These are phyloP conservation scores for Candida montana DNA, from an alignment of 805 yeast species.

Conservation along the genomic window DNA sequence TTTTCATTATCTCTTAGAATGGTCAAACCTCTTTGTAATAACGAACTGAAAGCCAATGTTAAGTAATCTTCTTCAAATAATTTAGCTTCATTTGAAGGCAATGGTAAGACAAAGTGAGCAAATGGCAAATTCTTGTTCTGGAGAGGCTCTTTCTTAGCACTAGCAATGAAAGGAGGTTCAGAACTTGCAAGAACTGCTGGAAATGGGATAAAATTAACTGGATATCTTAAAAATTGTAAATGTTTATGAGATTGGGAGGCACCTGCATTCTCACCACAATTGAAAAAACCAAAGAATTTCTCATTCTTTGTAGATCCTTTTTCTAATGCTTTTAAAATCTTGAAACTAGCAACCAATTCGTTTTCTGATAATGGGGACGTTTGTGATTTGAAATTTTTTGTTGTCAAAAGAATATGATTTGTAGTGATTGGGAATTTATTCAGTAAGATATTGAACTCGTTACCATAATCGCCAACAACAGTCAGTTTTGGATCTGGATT, in stretches of 20 bases:
- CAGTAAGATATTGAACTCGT: conserved; percentile 56
- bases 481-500: conserved; percentile 75
- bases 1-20: conserved; percentile 47
- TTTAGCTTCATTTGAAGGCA: conserved; percentile 37
- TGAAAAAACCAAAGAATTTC: conserved; percentile 77
- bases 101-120: conserved; percentile 76
- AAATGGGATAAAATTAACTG: conserved; percentile 51
- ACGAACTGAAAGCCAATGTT: conserved; percentile 63
- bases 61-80: conserved; percentile 48
- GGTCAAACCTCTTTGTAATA: conserved; percentile 68
- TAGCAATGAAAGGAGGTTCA: conserved; percentile 50
- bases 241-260: conserved; percentile 96
- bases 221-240: conserved; percentile 75
- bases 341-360: conserved; percentile 60
- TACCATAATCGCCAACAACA: conserved; percentile 46
- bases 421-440: conserved; percentile 86
- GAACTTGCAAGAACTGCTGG: conserved; percentile 47
- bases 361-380: conserved; percentile 60
- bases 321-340: conserved; percentile 48
- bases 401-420: conserved; percentile 73
- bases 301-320: conserved; percentile 29
- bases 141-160: conserved; percentile 50
- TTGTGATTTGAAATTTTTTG: conserved; percentile 71
- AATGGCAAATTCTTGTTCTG: conserved; percentile 59
- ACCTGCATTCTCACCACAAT: conserved; percentile 83